Evolutionary conservation across 148 eudicot genomes (phyloP), one percentile per base, ranked within the genome.

Genomic region (Rhododendron vialii): DNA sequence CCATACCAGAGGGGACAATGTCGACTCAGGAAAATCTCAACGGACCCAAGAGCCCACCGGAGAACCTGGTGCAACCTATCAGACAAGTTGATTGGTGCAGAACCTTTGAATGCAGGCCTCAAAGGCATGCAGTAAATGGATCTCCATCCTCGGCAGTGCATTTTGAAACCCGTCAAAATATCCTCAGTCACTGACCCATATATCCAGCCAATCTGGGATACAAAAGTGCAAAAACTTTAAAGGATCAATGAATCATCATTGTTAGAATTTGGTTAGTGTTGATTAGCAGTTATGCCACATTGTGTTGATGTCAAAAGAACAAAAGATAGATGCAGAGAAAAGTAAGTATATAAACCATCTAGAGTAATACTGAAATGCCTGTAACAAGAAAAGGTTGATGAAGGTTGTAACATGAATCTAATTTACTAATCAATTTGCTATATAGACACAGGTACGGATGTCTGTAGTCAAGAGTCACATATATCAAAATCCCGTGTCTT

Each of bases 1-100:
- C 98, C 99, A 71, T 98, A 98, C 99, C 98, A 98, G n/a, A 98
- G 92, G 3, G 99, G 99, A 81, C 99, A 95, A 80, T 98, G 98
- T 89, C 98, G 89, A 80, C 99, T 96, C 61, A 98, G 88, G 95
- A 98, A 95, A 84, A 98, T 98, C 87, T 98, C 98, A 22, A 95
- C 95, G 0, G 98, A 98, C 75, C 99, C 99, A 4, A 98, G 95
- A 13, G 99, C 98, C 99, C 99, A 98, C 20, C 98, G 92, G 12
- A 98, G 93, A 83, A 96, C 99, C 85, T 98, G 99, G 88, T 98
- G 99, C 85, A 98, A 87, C 88, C 99, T 87, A 80, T 98, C 99
- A 17, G 99, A 96, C 91, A 98, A 91, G 90, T 98, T 98, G 88
- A 98, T 95, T 45, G 99, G 99, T 5, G 99, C 99, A 26, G 98